These are phyloP conservation scores for Globisporangium camurandrum DNA, from an alignment of 352 stramenopile species.

Conservation along the genomic window DNA sequence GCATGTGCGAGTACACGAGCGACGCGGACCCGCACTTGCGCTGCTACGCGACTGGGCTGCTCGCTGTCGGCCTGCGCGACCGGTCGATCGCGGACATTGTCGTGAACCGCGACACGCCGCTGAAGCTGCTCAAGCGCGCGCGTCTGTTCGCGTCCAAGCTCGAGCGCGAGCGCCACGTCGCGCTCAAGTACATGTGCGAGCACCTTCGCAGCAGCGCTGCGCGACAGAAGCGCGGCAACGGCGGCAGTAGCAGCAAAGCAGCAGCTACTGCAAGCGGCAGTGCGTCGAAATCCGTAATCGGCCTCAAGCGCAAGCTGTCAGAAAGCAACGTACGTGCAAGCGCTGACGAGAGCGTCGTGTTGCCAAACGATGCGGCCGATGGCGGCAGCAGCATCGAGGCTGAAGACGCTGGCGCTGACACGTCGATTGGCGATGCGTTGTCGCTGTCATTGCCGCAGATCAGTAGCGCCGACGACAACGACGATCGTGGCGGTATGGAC, in stretches of 20 bases:
- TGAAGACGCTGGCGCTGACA: slow-evolving; percentile 5
- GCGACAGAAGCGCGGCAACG: slow-evolving; percentile 26
- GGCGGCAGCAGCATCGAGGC: slow-evolving; percentile 1
- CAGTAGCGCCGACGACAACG: background rate
- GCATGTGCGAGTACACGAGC: slow-evolving; percentile 58
- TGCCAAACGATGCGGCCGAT: background rate
- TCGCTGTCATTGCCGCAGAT: background rate
- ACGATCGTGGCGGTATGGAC: background rate
- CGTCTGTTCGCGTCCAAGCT: slow-evolving; percentile 74
- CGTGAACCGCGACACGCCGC: slow-evolving; percentile 70
- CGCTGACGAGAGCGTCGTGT: slow-evolving; percentile 20
- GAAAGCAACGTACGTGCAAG: slow-evolving; percentile 16
- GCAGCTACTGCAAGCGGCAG: background rate
- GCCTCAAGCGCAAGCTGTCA: slow-evolving; percentile 40
- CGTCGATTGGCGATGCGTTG: background rate
- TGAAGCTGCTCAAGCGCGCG: slow-evolving; percentile 67
- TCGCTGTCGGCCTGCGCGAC: slow-evolving; percentile 71
- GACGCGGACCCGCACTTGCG: slow-evolving; percentile 46
- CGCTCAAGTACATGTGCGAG: slow-evolving; percentile 76
- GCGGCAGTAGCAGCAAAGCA: slow-evolving; percentile 8
- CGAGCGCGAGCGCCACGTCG: slow-evolving; percentile 53
- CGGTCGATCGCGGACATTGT: slow-evolving; percentile 73
- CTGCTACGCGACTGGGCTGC: slow-evolving; percentile 69
- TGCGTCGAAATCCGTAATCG: slow-evolving; percentile 5
- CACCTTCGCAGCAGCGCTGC: slow-evolving; percentile 28